Percentiles rank a stretch among this genome's conserved stretches.
phyloP scores from a whole-genome alignment of 345 rosid species.

The Limnanthes douglasii region DNA sequence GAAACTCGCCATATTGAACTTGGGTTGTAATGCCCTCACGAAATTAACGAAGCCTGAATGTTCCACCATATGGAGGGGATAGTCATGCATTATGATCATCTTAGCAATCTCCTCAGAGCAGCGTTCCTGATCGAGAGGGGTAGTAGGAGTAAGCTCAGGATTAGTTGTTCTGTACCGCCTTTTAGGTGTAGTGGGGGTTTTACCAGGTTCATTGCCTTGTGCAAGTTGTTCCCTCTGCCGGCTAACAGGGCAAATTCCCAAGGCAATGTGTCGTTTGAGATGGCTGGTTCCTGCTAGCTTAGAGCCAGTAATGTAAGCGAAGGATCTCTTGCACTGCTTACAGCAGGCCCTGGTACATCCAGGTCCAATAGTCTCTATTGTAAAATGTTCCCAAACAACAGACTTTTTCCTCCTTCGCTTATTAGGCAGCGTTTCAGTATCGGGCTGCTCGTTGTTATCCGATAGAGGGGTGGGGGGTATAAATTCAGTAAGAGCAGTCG shows the following conservation, averaged over 20 bases:
- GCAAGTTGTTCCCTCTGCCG: conserved; percentile 28
- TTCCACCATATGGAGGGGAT: conserved; percentile 76
- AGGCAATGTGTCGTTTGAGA: conserved; percentile 84
- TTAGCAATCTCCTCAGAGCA: conserved; percentile 65
- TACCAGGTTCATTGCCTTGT: conserved; percentile 19
- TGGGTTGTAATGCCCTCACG: conserved; percentile 57
- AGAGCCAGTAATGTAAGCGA: conserved; percentile 78
- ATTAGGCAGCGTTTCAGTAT: conserved; percentile 28
- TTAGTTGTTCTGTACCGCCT: conserved; percentile 41
- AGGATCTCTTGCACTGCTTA: conserved; percentile 77
- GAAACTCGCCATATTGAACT: conserved; percentile 62
- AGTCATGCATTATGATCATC: conserved; percentile 85
- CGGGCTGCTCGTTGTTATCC: conserved; percentile 18
- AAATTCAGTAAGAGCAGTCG: too few relatives aligned
- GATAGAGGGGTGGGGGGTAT: conserved; percentile 16
- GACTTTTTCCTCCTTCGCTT: conserved; percentile 88
- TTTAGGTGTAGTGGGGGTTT: conserved; percentile 29
- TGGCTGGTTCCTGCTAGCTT: conserved; percentile 95
- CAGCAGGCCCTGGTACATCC: conserved; percentile 75
- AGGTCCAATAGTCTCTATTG: conserved; percentile 58
- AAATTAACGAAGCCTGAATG: conserved; percentile 64
- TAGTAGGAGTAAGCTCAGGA: conserved; percentile 11
- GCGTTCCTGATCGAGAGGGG: conserved; percentile 50
- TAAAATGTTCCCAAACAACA: conserved; percentile 90
- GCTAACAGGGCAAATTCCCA: conserved; percentile 81